A percentile compares a stretch with the other conserved stretches of the same genome.
phyloP scores from a whole-genome alignment of 352 stramenopile species.

The Phytophthora colocasiae region DNA sequence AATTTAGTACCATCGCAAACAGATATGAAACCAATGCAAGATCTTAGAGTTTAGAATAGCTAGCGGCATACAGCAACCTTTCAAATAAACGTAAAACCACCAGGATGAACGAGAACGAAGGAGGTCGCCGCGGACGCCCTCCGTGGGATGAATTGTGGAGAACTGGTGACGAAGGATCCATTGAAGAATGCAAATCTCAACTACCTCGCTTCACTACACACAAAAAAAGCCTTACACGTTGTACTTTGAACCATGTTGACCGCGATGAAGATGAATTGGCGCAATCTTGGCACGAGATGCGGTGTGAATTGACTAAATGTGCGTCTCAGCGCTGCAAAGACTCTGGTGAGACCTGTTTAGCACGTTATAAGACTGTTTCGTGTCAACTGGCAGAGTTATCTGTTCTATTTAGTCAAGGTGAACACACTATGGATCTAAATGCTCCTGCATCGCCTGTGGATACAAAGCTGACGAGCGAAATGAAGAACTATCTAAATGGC shows the following conservation, averaged over 20 bases:
- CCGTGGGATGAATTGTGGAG: neutral
- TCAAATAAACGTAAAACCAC: too few relatives aligned
- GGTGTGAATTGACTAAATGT: neutral
- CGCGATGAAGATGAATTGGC: neutral
- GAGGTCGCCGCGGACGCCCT: too few relatives aligned
- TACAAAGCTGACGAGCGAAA: too few relatives aligned
- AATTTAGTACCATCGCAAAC: too few relatives aligned
- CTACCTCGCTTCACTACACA: neutral
- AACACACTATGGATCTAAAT: neutral
- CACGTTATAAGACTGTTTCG: too few relatives aligned
- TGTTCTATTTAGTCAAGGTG: neutral
- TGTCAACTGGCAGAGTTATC: neutral
- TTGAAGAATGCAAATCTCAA: neutral
- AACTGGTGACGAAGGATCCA: neutral
- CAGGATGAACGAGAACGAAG: too few relatives aligned
- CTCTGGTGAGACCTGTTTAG: neutral
- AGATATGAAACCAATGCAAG: too few relatives aligned
- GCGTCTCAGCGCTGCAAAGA: neutral
- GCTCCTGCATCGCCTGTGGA: neutral
- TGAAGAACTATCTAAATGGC: too few relatives aligned
- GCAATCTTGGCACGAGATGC: too few relatives aligned
- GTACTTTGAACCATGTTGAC: conserved; percentile 6
- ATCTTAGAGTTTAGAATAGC: too few relatives aligned
- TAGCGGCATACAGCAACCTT: too few relatives aligned
- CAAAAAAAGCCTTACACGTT: neutral